These are phyloP conservation scores for Drechslerella dactyloides DNA, from an alignment of 2,329 filamentous ascomycete species.

Conservation along the genomic window DNA sequence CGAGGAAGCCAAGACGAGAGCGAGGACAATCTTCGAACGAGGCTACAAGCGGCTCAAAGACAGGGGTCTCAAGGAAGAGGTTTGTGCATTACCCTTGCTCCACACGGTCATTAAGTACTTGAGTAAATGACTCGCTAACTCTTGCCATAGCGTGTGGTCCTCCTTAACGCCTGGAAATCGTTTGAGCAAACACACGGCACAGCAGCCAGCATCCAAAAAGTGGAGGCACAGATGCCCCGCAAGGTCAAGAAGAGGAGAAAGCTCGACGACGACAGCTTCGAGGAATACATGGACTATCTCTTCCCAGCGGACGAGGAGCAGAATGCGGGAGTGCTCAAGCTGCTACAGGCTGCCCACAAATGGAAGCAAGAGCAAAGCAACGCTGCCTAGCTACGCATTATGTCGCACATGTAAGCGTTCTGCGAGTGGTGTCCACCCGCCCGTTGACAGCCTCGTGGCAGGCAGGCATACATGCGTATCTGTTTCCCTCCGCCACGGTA, in stretches of 20 bases:
- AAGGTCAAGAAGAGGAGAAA: slow-evolving; percentile 89
- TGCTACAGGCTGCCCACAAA: slow-evolving; percentile 82
- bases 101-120: slow-evolving; percentile 6
- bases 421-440: too few relatives aligned
- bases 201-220: slow-evolving; percentile 75
- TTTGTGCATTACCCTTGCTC: slow-evolving; percentile 56
- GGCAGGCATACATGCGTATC: too few relatives aligned
- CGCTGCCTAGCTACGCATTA: slow-evolving; percentile 50
- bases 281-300: slow-evolving; percentile 96
- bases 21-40: slow-evolving; percentile 81
- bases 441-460: background rate
- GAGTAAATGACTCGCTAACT: too few relatives aligned
- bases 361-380: slow-evolving; percentile 75
- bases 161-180: slow-evolving; percentile 88
- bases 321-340: slow-evolving; percentile 78
- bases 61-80: slow-evolving; percentile 86
- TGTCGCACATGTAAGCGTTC: background rate
- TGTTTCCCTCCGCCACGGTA: background rate
- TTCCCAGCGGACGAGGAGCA: slow-evolving; percentile 95
- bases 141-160: slow-evolving; percentile 70
- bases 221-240: slow-evolving; percentile 92
- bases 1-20: slow-evolving; percentile 81
- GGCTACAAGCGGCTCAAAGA: slow-evolving; percentile 88
- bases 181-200: slow-evolving; percentile 88
- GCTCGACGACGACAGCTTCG: slow-evolving; percentile 89